These are phyloP conservation scores for Chionographis japonica DNA, from an alignment of 106 monocot species.

Conservation along the genomic window DNA sequence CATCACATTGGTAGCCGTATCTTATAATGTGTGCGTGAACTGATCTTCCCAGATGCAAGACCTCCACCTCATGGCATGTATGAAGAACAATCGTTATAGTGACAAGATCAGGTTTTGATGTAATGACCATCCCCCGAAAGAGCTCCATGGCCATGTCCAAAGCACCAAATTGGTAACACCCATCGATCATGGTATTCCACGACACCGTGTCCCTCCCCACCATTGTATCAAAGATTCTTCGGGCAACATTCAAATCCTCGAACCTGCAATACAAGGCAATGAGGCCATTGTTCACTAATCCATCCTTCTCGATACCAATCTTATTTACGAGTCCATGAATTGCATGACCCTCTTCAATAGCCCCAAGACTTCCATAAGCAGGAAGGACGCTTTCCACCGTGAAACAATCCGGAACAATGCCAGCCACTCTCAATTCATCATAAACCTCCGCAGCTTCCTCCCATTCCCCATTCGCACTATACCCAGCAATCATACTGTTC, in stretches of 20 bases:
- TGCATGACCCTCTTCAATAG: slow-evolving; percentile 6
- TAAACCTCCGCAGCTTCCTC: slow-evolving; percentile 11
- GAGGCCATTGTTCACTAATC: slow-evolving; percentile 18
- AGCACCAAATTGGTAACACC: background rate
- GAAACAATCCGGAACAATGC: slow-evolving; percentile 24
- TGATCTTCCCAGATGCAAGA: slow-evolving; percentile 9
- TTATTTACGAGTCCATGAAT: slow-evolving; percentile 23
- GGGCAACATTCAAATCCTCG: slow-evolving; percentile 6
- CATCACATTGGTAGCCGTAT: slow-evolving; percentile 22
- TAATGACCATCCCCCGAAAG: slow-evolving; percentile 9
- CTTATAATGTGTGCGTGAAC: slow-evolving; percentile 30
- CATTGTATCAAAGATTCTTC: slow-evolving; percentile 14
- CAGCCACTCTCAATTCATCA: slow-evolving; percentile 9
- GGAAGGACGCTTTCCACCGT: slow-evolving; percentile 38
- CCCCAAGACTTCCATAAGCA: slow-evolving; percentile 13
- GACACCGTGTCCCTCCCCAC: slow-evolving; percentile 4
- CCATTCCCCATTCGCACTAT: slow-evolving; percentile 23
- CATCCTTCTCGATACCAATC: slow-evolving; percentile 29
- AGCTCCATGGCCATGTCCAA: slow-evolving; percentile 4
- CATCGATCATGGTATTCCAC: slow-evolving; percentile 28
- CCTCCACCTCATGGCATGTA: slow-evolving; percentile 10
- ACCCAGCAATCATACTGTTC: slow-evolving; percentile 21
- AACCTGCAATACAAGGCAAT: slow-evolving; percentile 23
- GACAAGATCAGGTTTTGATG: slow-evolving; percentile 11
- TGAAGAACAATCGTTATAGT: slow-evolving; percentile 22